Evolutionary conservation across 2,329 filamentous ascomycete genomes (phyloP).

Genomic region (Nemania sp.): DNA sequence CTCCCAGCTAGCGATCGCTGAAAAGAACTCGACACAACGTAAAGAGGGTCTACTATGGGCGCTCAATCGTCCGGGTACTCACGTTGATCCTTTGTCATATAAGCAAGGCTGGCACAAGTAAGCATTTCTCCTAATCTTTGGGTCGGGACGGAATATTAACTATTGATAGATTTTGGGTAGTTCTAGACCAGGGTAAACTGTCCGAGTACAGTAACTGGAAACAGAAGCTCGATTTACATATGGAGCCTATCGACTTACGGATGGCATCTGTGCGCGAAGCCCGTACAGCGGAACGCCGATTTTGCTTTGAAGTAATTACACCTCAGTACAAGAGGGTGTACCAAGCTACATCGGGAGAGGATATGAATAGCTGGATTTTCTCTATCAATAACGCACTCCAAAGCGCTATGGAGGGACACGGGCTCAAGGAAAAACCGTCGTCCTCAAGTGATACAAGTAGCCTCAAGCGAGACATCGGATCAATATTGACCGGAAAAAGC

Average conservation of each 20-base stretch:
- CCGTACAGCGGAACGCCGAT: conserved; percentile 90
- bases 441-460: conserved; percentile 64
- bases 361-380: conserved; percentile 96
- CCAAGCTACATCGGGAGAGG: conserved; percentile 96
- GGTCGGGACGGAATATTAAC: conserved; percentile 31
- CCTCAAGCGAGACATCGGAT: conserved; percentile 87
- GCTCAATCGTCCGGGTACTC: conserved; percentile 88
- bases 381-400: conserved; percentile 98
- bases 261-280: conserved; percentile 98
- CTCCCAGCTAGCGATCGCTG: conserved; percentile 62
- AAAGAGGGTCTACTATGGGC: conserved; percentile 98
- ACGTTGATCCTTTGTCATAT: conserved; percentile 92
- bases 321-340: conserved; percentile 96
- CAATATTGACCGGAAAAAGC: conserved; percentile 92
- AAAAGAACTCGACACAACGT: conserved; percentile 74
- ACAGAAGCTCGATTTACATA: conserved; percentile 93
- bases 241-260: conserved; percentile 96
- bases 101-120: conserved; percentile 99
- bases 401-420: conserved; percentile 89
- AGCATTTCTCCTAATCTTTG: conserved; percentile 53
- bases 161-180: conserved; percentile 88
- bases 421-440: conserved; percentile 65
- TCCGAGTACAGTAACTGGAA: conserved; percentile 99
- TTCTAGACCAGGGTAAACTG: conserved; percentile 93
- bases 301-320: conserved; percentile 98